Evolutionary conservation across 768 basidiomycete genomes (phyloP), one percentile per base, ranked within the genome.

Genomic region (Rhodosporidiobolus odoratus): DNA sequence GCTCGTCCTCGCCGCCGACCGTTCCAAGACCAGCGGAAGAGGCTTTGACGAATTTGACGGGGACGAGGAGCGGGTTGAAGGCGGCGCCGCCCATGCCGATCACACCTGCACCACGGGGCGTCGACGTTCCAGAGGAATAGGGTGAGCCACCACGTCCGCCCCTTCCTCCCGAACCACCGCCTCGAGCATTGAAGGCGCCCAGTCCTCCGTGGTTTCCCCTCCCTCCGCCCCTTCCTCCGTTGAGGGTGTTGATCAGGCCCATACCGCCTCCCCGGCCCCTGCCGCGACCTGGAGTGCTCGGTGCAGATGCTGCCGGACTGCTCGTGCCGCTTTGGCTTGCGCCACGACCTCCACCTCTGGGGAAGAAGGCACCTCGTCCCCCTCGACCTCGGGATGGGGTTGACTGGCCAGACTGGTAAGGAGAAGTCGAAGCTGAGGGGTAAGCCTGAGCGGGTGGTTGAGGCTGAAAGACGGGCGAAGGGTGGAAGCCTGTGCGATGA

Each of bases 1-100:
- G 62, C 12, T 72, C 71, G 53, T 72, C 71, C 21, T 72, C 66
- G 35, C 66, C 71, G 32, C 71, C 71, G 32, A 67, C 71, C 0
- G 62, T 68, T 0, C 71, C 71, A 37, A 67, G 37, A 0, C 54
- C 66, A 1, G 43, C n/a, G 15, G 15, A 32, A n/a, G 54, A 10
- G 1, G 71, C 71, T 16, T 27, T 45, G 41, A 73, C 71, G 15
- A 73, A 73, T 40, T 50, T 65, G 63, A 73, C 71, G 25, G 71
- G 71, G 0, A 73, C 67, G 32, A 73, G 67, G n/a, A 73, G 67
- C 21, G 71, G 71, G 48, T 71, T 71, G 10, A 23, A 27, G 19
- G 25, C 50, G 17, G 59, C 65, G 0, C 38, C 35, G 4, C 40
- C 38, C 17, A 34, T 19, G 21, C 53, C 69, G 17, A 71, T 54